Evolutionary conservation across 1,139 yeast genomes (phyloP), one percentile per base, ranked within the genome.

Genomic region (Debaryomyces coudertii): DNA sequence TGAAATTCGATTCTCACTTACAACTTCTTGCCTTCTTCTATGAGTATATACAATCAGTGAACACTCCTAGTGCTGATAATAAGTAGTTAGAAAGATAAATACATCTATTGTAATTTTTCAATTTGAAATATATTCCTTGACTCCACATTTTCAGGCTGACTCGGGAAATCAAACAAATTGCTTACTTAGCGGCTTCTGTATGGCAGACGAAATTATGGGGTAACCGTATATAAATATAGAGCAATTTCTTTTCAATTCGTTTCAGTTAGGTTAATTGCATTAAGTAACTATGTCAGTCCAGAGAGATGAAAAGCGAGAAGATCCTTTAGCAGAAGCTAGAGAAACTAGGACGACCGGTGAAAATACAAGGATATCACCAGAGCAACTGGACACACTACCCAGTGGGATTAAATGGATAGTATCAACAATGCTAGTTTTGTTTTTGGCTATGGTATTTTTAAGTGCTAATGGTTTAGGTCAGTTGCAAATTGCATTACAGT

Each of bases 11-110:
- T 42, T 58, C 61, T 18, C 79, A 74, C 53, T 69, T 74, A 57
- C 76, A 71, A 40, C 59, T 71, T 46, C 57, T 67, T 27, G 74
- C 78, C 4, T 75, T 73, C 63, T 73, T 67, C 56, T 71, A 71
- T 54, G 66, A 70, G 53, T 66, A 64, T 48, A 53, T 67, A 36
- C 70, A 64, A 49, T 55, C 61, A 27, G 55, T 66, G 27, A 61
- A 66, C 42, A 54, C 63, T 20, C 36, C 38, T 23, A 53, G 55
- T 3, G 66, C 64, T 14, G 48, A 52, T 25, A 54, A 57, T 34
- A 35, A 48, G 25, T 39, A 18, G 33, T 9, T 33, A 33, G 7
- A 16, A 18, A 11, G 24, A 33, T 33, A 20, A 18, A n/a, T 33
- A n/a, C 14, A 33, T 33, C 4, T 5, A n/a, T 18, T 11, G 15